phyloP scores from a whole-genome alignment of 2,329 filamentous ascomycete genomes.

The Aspergillus quadricinctus region DNA sequence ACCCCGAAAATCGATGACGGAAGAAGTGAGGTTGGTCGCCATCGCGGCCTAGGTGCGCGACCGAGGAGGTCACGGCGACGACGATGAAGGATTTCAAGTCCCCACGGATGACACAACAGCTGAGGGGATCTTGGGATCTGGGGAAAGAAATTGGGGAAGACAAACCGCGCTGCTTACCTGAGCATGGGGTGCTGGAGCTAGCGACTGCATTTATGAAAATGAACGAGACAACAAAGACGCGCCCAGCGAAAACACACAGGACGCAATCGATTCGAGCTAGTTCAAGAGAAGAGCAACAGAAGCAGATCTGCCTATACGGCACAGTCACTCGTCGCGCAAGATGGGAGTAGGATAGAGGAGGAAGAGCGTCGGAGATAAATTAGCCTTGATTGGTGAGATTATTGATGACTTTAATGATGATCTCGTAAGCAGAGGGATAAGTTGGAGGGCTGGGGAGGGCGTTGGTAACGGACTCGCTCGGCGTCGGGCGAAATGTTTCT shows the following conservation, averaged over 20 bases:
- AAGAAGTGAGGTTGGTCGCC: background rate
- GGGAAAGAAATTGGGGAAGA: slow-evolving; percentile 19
- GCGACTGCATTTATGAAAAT: slow-evolving; percentile 38
- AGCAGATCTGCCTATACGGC: slow-evolving; percentile 2
- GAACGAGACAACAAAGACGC: slow-evolving; percentile 14
- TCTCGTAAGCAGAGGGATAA: too few relatives aligned
- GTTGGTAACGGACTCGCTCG: too few relatives aligned
- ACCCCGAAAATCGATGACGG: background rate
- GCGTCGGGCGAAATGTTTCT: too few relatives aligned
- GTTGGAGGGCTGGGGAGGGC: too few relatives aligned
- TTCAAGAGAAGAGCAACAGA: slow-evolving; percentile 1
- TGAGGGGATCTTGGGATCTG: slow-evolving; percentile 2
- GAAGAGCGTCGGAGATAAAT: too few relatives aligned
- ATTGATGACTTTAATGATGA: too few relatives aligned
- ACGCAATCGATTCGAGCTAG: slow-evolving; percentile 13
- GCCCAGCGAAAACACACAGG: slow-evolving; percentile 7
- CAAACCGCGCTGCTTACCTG: slow-evolving; percentile 51
- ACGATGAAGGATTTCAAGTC: background rate
- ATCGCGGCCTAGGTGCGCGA: background rate
- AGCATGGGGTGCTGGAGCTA: slow-evolving; percentile 49
- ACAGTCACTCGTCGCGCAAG: slow-evolving; percentile 8
- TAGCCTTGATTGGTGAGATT: too few relatives aligned
- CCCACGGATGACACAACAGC: background rate
- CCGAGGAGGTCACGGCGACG: background rate
- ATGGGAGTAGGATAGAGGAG: slow-evolving; percentile 12